These are phyloP conservation scores for Saccharomyces jurei DNA, from an alignment of 805 yeast genomes.

Conservation along the genomic window DNA sequence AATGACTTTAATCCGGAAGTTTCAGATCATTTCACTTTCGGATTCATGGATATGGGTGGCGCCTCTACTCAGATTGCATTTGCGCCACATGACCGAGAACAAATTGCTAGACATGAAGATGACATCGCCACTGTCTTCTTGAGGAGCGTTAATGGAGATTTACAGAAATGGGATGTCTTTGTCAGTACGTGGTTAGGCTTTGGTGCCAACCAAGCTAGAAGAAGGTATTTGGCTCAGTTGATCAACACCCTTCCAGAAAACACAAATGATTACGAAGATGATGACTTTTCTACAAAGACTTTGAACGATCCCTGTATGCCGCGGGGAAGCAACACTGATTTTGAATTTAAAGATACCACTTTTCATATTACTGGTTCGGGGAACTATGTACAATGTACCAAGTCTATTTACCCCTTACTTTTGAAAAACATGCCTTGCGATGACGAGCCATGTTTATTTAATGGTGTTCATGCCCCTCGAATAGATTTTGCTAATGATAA, in stretches of 20 bases:
- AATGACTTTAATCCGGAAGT: constrained; percentile 37
- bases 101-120: constrained; percentile 56
- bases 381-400: constrained; percentile 63
- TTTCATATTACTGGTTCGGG: constrained; percentile 69
- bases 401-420: constrained; percentile 65
- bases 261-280: constrained; percentile 40
- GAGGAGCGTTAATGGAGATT: constrained; percentile 60
- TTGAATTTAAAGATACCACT: constrained; percentile 36
- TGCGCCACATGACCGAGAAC: constrained; percentile 62
- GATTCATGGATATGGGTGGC: constrained; percentile 99
- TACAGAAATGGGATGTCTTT: constrained; percentile 75
- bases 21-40: constrained; percentile 51
- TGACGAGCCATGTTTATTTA: constrained; percentile 85
- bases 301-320: constrained; percentile 79
- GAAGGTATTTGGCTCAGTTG: constrained; percentile 55
- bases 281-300: constrained; percentile 31
- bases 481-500: constrained; percentile 72
- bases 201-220: constrained; percentile 92
- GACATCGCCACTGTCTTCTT: constrained; percentile 63
- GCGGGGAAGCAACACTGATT: constrained; percentile 42
- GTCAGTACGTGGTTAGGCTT: constrained; percentile 97
- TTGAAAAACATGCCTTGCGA: constrained; percentile 73
- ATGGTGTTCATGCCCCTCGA: constrained; percentile 90
- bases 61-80: constrained; percentile 95
- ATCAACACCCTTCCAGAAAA: constrained; percentile 43